Conservation (phyloP, 2,329 filamentous ascomycete species). For the Penicillium sp. region DNA sequence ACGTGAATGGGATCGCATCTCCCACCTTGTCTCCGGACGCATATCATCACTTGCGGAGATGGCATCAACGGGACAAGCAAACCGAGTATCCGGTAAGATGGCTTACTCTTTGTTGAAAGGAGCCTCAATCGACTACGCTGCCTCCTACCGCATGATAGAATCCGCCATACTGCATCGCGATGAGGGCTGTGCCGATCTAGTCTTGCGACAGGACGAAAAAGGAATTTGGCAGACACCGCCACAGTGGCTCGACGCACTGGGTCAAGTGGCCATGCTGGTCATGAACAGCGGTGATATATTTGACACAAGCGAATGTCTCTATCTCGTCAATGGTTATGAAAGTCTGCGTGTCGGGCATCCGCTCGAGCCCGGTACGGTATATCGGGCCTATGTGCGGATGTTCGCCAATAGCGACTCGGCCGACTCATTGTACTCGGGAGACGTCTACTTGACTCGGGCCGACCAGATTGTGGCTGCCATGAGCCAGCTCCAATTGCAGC, state of each 20-base stretch:
- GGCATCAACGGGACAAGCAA: constrained; percentile 25
- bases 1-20: constrained; percentile 17
- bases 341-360: constrained; percentile 26
- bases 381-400: constrained; percentile 34
- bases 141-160: constrained; percentile 32
- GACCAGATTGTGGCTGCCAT: constrained; percentile 25
- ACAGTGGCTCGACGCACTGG: constrained; percentile 39
- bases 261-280: constrained; percentile 37
- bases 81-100: constrained; percentile 29
- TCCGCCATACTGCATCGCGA: constrained; percentile 26
- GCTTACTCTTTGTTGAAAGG: constrained; percentile 34
- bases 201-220: constrained; percentile 18
- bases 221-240: constrained; percentile 33
- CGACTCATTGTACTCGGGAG: constrained; percentile 34
- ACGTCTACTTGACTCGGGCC: constrained; percentile 40
- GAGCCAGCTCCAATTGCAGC: no score
- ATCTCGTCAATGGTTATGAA: constrained; percentile 34
- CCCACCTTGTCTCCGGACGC: constrained; percentile 22
- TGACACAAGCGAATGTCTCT: constrained; percentile 30
- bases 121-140: constrained; percentile 25
- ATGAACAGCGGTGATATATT: constrained; percentile 31
- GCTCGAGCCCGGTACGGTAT: constrained; percentile 25
- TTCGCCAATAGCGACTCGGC: constrained; percentile 26
- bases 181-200: constrained; percentile 32
- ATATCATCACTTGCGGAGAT: constrained; percentile 24